Conservation (phyloP, 805 yeast genomes). For the Lipomyces mesembrius region DNA sequence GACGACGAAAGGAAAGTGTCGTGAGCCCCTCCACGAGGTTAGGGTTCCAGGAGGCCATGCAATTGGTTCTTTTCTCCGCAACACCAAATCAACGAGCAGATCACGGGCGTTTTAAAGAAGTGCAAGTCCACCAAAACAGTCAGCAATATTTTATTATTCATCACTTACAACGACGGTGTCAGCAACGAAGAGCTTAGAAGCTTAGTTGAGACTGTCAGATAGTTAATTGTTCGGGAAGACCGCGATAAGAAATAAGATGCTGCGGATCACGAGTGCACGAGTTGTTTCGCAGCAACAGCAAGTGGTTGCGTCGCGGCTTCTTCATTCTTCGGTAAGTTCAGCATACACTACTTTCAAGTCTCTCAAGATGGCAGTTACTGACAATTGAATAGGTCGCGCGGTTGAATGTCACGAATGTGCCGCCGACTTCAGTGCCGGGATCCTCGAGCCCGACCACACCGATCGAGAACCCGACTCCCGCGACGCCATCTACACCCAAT, state of each 20-base stretch:
- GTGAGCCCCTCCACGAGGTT: background rate
- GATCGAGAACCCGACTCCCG: slow-evolving; percentile 31
- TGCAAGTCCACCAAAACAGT: background rate
- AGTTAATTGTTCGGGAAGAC: background rate
- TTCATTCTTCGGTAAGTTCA: slow-evolving; percentile 29
- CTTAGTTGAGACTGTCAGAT: background rate
- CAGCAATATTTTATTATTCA: background rate
- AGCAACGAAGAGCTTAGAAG: background rate
- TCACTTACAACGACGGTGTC: background rate
- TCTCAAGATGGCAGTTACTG: background rate
- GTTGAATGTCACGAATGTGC: slow-evolving; percentile 25
- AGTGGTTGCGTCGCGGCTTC: slow-evolving; percentile 4
- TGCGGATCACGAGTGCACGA: slow-evolving; percentile 33
- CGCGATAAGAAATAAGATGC: slow-evolving; percentile 14
- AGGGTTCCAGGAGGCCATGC: background rate
- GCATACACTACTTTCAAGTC: background rate
- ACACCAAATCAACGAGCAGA: background rate
- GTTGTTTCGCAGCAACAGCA: slow-evolving; percentile 5
- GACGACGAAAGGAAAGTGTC: too few relatives aligned
- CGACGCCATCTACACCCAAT: slow-evolving; percentile 34
- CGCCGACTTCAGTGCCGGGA: slow-evolving; percentile 30
- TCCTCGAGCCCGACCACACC: slow-evolving; percentile 14
- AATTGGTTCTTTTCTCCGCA: background rate
- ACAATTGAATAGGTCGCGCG: slow-evolving; percentile 19
- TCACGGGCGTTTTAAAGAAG: background rate